Evolutionary conservation across 2,329 filamentous ascomycete species (phyloP), one percentile per base, ranked within the genome.

Genomic region (Didymella segeticola): DNA sequence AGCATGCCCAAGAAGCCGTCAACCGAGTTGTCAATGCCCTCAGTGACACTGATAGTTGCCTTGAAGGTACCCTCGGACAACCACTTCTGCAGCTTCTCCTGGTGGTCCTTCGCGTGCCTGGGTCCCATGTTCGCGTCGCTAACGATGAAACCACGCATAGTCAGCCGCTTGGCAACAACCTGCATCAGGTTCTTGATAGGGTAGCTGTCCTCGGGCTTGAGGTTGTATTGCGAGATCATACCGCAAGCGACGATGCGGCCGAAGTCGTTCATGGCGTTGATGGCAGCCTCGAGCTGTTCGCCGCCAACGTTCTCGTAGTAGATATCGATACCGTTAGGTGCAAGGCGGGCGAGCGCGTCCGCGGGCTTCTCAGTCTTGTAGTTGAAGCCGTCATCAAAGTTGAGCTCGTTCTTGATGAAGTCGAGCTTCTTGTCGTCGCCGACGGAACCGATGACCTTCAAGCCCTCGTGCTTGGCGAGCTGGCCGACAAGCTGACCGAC

Each of bases 401-500:
- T 80, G 27, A 92, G 82, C 42, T 89, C 86, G 48, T 88, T 85
- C 50, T 74, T 79, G 71, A 91, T 89, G 73, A 86, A 95, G 17
- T 89, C 84, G 20, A 92, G 80, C 80, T 96, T 96, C 68, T 89
- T 87, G 67, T 93, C 88, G 15, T 86, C 86, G 2, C 91, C 91
- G 10, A 91, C 90, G 45, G 86, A 90, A 15, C 91, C 91, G 58
- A 96, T 88, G 33, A 96, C 91, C 37, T 77, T 87, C 52, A 95
- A 76, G 2, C 91, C 91, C 74, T 93, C 87, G 57, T 87, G 85
- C 82, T 93, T 93, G 57, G 90, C 90, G 37, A 96, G 77, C 77
- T 95, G 91, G 5, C 91, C 91, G 17, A 95, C 91, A 7, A 95
- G 73, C 74, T 93, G 89, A 3, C 91, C 91, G 3, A 96, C 91